A percentile compares a stretch with the other conserved stretches of the same genome.
phyloP scores from a whole-genome alignment of 2,329 filamentous ascomycete genomes.

The Thyridium curvatum region DNA sequence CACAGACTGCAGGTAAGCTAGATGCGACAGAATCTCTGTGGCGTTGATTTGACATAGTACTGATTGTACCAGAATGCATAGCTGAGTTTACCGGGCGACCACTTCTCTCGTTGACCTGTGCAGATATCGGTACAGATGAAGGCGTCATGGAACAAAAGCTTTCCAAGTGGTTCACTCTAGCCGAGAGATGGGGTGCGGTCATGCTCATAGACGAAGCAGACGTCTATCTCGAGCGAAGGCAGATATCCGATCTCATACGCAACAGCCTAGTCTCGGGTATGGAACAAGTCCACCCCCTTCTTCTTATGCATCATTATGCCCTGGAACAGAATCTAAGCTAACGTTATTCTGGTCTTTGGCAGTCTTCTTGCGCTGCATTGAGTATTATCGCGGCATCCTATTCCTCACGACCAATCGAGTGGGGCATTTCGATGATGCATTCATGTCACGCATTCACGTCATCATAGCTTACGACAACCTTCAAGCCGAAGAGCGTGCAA shows the following conservation, averaged over 20 bases:
- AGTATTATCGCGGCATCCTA: conserved; percentile 18
- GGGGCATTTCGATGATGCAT: conserved; percentile 27
- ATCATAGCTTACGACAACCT: conserved; percentile 8
- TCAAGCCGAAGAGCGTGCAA: background rate
- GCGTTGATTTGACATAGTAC: background rate
- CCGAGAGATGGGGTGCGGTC: conserved; percentile 8
- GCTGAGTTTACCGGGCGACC: conserved; percentile 13
- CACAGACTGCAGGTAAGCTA: conserved; percentile 6
- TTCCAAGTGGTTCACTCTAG: conserved; percentile 7
- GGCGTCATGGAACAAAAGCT: conserved; percentile 10
- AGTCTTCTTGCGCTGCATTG: conserved; percentile 15
- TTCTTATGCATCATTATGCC: background rate
- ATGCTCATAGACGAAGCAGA: conserved; percentile 18
- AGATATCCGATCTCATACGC: conserved; percentile 10
- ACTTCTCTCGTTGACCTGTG: conserved; percentile 9
- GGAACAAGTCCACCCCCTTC: background rate
- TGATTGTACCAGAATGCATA: conserved; percentile 12
- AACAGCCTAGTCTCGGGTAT: conserved; percentile 15
- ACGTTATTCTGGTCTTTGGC: background rate
- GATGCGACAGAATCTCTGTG: background rate
- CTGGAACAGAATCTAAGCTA: background rate
- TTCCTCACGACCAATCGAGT: conserved; percentile 22
- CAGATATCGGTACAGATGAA: conserved; percentile 9
- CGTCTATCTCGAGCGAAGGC: conserved; percentile 15
- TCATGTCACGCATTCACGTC: conserved; percentile 11